phyloP scores from a whole-genome alignment of 106 monocot species.

The Narthecium ossifragum region DNA sequence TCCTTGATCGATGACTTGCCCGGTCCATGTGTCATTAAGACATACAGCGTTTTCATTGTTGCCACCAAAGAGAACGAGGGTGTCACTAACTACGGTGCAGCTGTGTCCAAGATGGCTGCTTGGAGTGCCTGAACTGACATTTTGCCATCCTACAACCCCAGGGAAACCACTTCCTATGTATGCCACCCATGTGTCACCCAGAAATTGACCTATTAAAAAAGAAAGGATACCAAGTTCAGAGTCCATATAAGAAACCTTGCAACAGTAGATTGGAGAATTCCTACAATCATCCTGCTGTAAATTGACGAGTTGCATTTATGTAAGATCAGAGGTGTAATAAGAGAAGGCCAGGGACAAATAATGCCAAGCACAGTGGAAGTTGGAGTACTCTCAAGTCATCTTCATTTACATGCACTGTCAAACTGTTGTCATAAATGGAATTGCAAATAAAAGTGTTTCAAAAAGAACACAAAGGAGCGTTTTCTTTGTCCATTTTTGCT shows the following conservation, averaged over 20 bases:
- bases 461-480: too few relatives aligned
- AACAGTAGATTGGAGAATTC: background rate
- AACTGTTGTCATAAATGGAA: too few relatives aligned
- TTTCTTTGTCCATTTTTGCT: too few relatives aligned
- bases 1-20: conserved; percentile 26
- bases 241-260: too few relatives aligned
- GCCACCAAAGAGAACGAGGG: conserved; percentile 82
- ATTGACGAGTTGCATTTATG: background rate
- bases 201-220: conserved; percentile 76
- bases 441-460: too few relatives aligned
- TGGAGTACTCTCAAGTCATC: too few relatives aligned
- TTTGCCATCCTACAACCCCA: conserved; percentile 46
- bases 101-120: conserved; percentile 88
- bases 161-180: conserved; percentile 38
- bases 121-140: conserved; percentile 52
- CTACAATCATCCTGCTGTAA: background rate
- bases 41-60: conserved; percentile 76
- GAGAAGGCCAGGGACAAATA: background rate
- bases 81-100: conserved; percentile 40
- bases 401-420: too few relatives aligned
- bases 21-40: conserved; percentile 83
- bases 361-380: background rate
- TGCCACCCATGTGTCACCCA: conserved; percentile 91
- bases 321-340: too few relatives aligned
- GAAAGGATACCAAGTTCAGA: conserved; percentile 5